Conservation (phyloP, 306 rosid species). For the Glycyrrhiza uralensis region DNA sequence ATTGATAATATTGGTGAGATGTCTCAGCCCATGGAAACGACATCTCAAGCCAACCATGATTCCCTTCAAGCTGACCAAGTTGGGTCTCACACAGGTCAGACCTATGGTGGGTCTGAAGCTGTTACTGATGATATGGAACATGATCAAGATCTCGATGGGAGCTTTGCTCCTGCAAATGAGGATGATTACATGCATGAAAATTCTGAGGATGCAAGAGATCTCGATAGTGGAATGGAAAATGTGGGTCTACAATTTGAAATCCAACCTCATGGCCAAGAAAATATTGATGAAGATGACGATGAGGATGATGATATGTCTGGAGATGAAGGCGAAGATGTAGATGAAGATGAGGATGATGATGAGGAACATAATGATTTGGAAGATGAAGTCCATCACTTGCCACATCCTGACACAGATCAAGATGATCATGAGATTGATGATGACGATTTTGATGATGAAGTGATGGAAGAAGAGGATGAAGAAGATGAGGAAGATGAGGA, state of each 20-base stretch:
- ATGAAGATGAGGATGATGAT: conserved; percentile 89
- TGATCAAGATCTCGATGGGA: conserved; percentile 84
- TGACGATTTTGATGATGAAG: conserved; percentile 97
- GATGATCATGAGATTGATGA: conserved; percentile 99
- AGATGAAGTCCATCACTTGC: conserved; percentile 85
- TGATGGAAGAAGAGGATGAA: conserved; percentile 95
- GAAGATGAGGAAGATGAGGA: conserved; percentile 98
- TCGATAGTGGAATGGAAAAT: conserved; percentile 71
- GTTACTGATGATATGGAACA: conserved; percentile 99
- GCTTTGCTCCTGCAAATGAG: conserved; percentile 64
- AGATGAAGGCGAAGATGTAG: conserved; percentile 92
- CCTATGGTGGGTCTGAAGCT: conserved; percentile 94
- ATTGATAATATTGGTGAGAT: conserved; percentile 51
- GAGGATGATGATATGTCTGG: conserved; percentile 98
- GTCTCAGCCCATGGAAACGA: conserved; percentile 69
- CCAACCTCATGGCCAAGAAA: conserved; percentile 79
- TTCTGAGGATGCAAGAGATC: conserved; percentile 76
- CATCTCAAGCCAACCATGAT: conserved; percentile 63
- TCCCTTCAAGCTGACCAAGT: conserved; percentile 59
- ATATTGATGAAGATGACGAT: conserved; percentile 81
- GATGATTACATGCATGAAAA: conserved; percentile 95
- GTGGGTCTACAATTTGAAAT: conserved; percentile 71
- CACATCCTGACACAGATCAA: conserved; percentile 91
- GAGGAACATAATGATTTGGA: conserved; percentile 92
- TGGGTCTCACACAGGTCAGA: conserved; percentile 55